phyloP scores from a whole-genome alignment of 2,329 filamentous ascomycete species.

The Rosellinia necatrix region DNA sequence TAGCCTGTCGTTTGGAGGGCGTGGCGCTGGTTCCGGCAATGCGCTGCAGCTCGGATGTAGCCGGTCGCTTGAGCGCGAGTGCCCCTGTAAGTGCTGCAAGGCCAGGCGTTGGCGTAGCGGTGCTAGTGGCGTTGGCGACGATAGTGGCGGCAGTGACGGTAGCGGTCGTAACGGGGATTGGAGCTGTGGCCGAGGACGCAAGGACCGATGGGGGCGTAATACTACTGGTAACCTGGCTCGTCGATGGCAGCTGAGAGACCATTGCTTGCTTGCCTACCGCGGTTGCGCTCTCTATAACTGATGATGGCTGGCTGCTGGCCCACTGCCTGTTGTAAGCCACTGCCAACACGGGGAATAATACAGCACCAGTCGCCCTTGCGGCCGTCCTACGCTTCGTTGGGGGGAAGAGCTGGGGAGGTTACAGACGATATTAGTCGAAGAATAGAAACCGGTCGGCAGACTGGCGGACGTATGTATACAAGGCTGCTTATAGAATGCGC shows the following conservation, averaged over 20 bases:
- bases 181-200: slow-evolving; percentile 31
- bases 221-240: slow-evolving; percentile 37
- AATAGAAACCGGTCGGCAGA: no score
- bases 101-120: slow-evolving; percentile 30
- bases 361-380: background rate
- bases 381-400: no score
- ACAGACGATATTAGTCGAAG: no score
- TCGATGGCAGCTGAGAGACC: slow-evolving; percentile 38
- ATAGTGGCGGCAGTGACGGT: slow-evolving; percentile 18
- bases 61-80: slow-evolving; percentile 40
- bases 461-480: no score
- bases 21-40: slow-evolving; percentile 40
- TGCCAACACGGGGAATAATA: background rate
- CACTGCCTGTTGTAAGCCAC: slow-evolving; percentile 8
- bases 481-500: no score
- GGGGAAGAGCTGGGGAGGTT: no score
- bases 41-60: slow-evolving; percentile 44
- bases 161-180: slow-evolving; percentile 26
- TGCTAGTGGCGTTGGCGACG: slow-evolving; percentile 25
- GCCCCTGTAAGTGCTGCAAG: slow-evolving; percentile 36
- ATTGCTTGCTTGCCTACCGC: slow-evolving; percentile 33
- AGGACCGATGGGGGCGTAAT: slow-evolving; percentile 35
- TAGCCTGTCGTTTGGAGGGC: slow-evolving; percentile 42
- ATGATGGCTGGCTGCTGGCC: slow-evolving; percentile 11
- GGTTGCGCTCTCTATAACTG: background rate